phyloP scores from a whole-genome alignment of 2,329 filamentous ascomycete species.

The Helicocarpus griseus region DNA sequence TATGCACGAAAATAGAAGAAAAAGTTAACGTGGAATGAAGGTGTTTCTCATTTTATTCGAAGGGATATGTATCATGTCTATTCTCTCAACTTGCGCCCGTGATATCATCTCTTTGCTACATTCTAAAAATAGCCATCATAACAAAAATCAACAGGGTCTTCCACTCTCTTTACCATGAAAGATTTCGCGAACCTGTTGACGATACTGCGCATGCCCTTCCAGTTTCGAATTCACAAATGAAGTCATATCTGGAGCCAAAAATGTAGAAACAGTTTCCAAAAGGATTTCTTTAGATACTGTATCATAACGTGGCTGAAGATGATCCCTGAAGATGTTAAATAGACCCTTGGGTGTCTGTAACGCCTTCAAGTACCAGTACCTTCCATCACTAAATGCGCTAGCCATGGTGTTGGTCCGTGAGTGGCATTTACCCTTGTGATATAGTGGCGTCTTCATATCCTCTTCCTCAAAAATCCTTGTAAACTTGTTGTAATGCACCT shows the following conservation, averaged over 20 bases:
- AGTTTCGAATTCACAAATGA: slow-evolving; percentile 9
- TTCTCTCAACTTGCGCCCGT: no score
- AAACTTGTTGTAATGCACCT: slow-evolving; percentile 3
- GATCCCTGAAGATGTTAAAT: slow-evolving; percentile 5
- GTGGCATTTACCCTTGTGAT: background rate
- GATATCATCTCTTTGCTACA: no score
- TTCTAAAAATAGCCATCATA: no score
- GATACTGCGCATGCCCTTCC: slow-evolving; percentile 1
- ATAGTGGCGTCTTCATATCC: background rate
- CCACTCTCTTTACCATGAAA: slow-evolving; percentile 1
- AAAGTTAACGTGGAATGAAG: no score
- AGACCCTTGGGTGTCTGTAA: slow-evolving; percentile 6
- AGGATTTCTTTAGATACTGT: background rate
- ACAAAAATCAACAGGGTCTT: no score
- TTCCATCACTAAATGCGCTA: background rate
- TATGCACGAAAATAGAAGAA: no score
- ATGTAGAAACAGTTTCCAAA: background rate
- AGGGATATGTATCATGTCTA: no score
- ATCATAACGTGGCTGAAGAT: slow-evolving; percentile 4
- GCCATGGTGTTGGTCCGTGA: background rate
- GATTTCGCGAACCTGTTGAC: slow-evolving; percentile 5
- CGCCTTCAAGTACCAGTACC: slow-evolving; percentile 9
- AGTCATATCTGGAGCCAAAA: slow-evolving; percentile 8
- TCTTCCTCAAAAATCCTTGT: slow-evolving; percentile 10
- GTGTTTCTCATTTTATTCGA: no score